These are phyloP conservation scores for Solanum lycopersicoides DNA, from an alignment of 257 asterid genomes.

Conservation along the genomic window DNA sequence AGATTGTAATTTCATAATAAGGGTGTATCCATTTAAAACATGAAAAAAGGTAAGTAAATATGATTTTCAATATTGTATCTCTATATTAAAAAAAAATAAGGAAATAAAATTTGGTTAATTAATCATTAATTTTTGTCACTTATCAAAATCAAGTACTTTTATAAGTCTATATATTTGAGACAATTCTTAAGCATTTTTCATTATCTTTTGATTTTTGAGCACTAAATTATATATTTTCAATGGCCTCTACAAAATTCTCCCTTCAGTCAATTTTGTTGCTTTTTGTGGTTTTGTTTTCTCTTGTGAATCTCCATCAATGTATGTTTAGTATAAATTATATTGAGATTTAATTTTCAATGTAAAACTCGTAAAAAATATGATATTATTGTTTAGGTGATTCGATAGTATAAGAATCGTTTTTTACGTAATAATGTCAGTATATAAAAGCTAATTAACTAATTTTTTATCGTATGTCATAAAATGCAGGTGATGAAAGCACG, in stretches of 20 bases:
- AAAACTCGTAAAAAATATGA: too few species aligned
- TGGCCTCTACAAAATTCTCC: background rate
- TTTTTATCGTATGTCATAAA: accelerated
- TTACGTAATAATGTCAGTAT: background rate
- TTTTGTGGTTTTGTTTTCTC: background rate
- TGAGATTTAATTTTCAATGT: background rate
- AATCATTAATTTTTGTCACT: background rate
- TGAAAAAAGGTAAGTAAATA: background rate
- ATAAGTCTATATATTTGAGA: background rate
- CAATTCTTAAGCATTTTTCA: background rate
- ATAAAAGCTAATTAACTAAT: background rate
- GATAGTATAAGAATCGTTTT: accelerated
- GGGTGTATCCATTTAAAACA: accelerated
- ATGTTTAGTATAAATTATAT: background rate
- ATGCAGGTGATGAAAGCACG: background rate
- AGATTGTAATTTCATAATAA: background rate
- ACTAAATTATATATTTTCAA: background rate
- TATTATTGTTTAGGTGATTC: background rate
- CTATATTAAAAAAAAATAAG: accelerated
- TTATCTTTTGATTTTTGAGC: background rate
- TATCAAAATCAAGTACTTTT: background rate
- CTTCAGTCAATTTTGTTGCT: background rate
- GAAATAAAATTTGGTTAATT: background rate
- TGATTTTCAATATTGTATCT: background rate
- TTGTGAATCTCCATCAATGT: background rate